phyloP scores from a whole-genome alignment of 768 basidiomycete genomes.

The Trametes villosa region DNA sequence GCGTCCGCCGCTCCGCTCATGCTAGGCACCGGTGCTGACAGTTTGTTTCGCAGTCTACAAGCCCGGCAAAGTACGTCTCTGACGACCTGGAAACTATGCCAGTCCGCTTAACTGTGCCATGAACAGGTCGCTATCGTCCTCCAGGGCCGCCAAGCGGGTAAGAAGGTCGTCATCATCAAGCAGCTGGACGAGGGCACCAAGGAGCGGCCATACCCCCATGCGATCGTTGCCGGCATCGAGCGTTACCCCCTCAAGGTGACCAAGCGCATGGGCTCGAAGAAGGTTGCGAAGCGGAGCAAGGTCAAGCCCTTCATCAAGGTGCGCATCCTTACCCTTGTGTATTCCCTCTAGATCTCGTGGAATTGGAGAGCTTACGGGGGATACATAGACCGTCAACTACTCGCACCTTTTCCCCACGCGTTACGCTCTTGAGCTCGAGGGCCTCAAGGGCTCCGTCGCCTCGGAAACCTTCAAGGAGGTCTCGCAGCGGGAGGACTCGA shows the following conservation, averaged over 20 bases:
- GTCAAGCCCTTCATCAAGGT: constrained; percentile 99
- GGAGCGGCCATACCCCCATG: constrained; percentile 95
- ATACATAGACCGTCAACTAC: constrained; percentile 86
- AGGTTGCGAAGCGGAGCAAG: constrained; percentile 88
- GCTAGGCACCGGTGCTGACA: constrained; percentile 23
- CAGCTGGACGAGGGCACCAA: constrained; percentile 97
- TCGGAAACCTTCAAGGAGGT: constrained; percentile 97
- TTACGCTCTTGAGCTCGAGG: constrained; percentile 96
- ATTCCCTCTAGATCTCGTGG: not conserved
- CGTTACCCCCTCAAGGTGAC: constrained; percentile 98
- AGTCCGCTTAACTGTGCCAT: constrained; percentile 5
- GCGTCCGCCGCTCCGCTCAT: constrained; percentile 18
- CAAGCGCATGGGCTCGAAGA: constrained; percentile 96
- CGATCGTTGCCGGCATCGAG: constrained; percentile 97
- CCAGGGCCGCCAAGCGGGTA: constrained; percentile 98
- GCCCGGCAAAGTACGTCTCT: constrained; percentile 78
- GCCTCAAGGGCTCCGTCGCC: constrained; percentile 83
- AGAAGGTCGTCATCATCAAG: constrained; percentile 99
- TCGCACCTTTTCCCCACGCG: constrained; percentile 99
- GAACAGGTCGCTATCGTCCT: constrained; percentile 91
- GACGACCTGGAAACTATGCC: constrained; percentile 11
- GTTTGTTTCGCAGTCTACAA: constrained; percentile 72
- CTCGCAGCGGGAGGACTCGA: constrained; percentile 90
- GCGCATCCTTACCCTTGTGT: constrained; percentile 30
- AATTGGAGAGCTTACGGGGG: not conserved